Evolutionary conservation across 2,329 filamentous ascomycete genomes (phyloP).

Genomic region (Talaromyces atroroseus): DNA sequence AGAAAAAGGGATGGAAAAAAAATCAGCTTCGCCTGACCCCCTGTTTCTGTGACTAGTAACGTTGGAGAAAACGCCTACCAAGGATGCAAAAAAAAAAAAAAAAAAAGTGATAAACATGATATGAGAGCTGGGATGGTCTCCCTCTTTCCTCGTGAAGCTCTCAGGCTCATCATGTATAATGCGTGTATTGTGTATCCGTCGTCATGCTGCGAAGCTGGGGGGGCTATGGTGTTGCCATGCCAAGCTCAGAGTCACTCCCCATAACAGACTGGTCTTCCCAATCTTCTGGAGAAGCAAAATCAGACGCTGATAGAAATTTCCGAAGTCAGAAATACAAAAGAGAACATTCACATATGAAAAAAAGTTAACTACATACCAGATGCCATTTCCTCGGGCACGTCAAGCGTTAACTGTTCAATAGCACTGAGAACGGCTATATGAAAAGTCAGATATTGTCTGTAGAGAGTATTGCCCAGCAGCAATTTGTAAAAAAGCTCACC

Average conservation of each 20-base stretch:
- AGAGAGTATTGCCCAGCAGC: neutral
- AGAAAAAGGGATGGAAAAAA: neutral
- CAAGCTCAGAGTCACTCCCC: slow-evolving; percentile 38
- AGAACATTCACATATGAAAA: slow-evolving; percentile 17
- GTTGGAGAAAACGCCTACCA: slow-evolving; percentile 9
- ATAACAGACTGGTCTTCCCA: slow-evolving; percentile 40
- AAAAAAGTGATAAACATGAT: neutral
- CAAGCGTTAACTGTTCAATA: slow-evolving; percentile 32
- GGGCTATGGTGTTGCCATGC: slow-evolving; percentile 32
- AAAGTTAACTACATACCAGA: slow-evolving; percentile 29
- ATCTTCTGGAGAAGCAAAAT: slow-evolving; percentile 35
- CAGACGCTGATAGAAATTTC: slow-evolving; percentile 28
- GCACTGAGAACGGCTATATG: slow-evolving; percentile 25
- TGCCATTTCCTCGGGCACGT: slow-evolving; percentile 34
- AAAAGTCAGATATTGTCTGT: slow-evolving; percentile 11
- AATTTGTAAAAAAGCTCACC: slow-evolving; percentile 23
- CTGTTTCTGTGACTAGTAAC: slow-evolving; percentile 2
- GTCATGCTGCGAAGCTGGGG: too few relatives aligned
- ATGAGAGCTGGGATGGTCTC: neutral
- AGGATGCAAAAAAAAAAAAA: slow-evolving; percentile 6
- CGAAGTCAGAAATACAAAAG: slow-evolving; percentile 19
- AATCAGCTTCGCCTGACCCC: slow-evolving; percentile 2
- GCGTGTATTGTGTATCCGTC: neutral
- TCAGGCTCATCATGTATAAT: neutral
- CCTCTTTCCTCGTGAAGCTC: neutral